A percentile compares a stretch with the other conserved stretches of the same genome.
phyloP scores from a whole-genome alignment of 1,284 basidiomycete species.

The Ceratobasidium sp. region DNA sequence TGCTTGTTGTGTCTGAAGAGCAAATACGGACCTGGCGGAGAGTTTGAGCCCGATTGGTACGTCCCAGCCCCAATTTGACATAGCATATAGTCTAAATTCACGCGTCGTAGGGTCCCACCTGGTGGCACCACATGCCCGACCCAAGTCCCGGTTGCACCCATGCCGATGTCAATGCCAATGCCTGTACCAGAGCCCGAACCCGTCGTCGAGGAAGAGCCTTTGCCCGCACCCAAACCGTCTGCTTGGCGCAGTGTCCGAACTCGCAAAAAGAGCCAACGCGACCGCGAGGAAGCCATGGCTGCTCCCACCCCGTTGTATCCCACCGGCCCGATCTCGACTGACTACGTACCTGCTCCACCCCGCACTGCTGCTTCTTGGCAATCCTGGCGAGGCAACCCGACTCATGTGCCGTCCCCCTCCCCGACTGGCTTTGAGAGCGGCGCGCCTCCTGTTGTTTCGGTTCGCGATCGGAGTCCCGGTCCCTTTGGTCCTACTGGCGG shows the following conservation, averaged over 20 bases:
- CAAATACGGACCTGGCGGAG: conserved; percentile 51
- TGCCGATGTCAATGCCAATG: conserved; percentile 9
- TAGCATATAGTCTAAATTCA: background rate
- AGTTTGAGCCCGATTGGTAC: conserved; percentile 51
- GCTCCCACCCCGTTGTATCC: conserved; percentile 40
- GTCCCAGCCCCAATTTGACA: background rate
- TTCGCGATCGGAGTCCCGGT: conserved; percentile 48
- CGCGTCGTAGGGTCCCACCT: conserved; percentile 33
- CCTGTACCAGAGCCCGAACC: conserved; percentile 45
- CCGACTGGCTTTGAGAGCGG: conserved; percentile 34
- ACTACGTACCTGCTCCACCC: conserved; percentile 36
- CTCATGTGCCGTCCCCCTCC: conserved; percentile 37
- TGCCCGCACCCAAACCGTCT: conserved; percentile 32
- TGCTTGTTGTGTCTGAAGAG: conserved; percentile 49
- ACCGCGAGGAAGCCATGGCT: conserved; percentile 43
- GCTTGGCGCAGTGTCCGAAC: conserved; percentile 43
- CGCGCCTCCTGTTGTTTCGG: conserved; percentile 44
- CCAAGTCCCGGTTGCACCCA: conserved; percentile 13
- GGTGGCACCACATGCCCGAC: conserved; percentile 30
- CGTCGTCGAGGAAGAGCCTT: conserved; percentile 32
- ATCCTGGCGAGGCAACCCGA: conserved; percentile 42
- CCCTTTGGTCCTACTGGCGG: conserved; percentile 48
- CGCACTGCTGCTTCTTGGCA: conserved; percentile 46
- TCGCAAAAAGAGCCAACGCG: conserved; percentile 44
- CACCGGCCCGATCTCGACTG: conserved; percentile 45